Percentiles rank a stretch among this genome's conserved stretches.
These are phyloP conservation scores for Tetrapisispora pingtungensis DNA, from an alignment of 805 yeast species.

Conservation along the genomic window DNA sequence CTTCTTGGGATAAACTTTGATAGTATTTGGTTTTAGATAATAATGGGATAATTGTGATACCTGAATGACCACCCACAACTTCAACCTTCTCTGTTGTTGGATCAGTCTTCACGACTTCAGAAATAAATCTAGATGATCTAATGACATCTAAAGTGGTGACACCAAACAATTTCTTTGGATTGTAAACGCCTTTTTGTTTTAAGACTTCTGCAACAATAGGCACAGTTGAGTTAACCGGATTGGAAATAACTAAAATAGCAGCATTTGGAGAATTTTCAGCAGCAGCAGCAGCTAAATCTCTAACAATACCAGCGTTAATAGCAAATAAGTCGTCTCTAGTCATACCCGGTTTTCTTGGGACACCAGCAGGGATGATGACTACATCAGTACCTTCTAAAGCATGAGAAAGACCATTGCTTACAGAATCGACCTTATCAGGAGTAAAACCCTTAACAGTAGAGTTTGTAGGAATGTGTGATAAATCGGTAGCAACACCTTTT, in stretches of 20 bases:
- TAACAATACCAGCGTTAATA: constrained; percentile 91
- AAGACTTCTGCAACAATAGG: constrained; percentile 92
- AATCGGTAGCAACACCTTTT: constrained; percentile 94
- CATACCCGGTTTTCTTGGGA: constrained; percentile 98
- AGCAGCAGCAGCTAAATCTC: constrained; percentile 79
- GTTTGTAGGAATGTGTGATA: constrained; percentile 88
- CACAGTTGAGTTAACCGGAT: constrained; percentile 96
- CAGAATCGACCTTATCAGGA: constrained; percentile 53
- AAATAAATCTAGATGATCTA: constrained; percentile 78
- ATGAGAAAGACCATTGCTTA: constrained; percentile 44
- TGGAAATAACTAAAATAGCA: constrained; percentile 69
- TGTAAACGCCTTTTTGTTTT: constrained; percentile 75
- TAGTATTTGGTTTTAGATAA: constrained; percentile 68
- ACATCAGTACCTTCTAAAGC: constrained; percentile 69
- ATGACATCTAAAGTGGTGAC: constrained; percentile 90
- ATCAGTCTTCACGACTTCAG: constrained; percentile 43
- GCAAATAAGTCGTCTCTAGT: constrained; percentile 94
- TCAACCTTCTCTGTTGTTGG: constrained; percentile 70
- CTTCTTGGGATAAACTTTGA: constrained; percentile 46
- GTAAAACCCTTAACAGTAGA: constrained; percentile 81
- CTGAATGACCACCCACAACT: constrained; percentile 97
- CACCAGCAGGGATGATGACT: constrained; percentile 93
- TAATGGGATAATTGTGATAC: constrained; percentile 90
- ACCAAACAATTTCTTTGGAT: constrained; percentile 89
- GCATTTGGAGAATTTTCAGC: constrained; percentile 83